A percentile compares a stretch with the other conserved stretches of the same genome.
phyloP scores from a whole-genome alignment of 306 rosid genomes.

The Rubus parviflorus region DNA sequence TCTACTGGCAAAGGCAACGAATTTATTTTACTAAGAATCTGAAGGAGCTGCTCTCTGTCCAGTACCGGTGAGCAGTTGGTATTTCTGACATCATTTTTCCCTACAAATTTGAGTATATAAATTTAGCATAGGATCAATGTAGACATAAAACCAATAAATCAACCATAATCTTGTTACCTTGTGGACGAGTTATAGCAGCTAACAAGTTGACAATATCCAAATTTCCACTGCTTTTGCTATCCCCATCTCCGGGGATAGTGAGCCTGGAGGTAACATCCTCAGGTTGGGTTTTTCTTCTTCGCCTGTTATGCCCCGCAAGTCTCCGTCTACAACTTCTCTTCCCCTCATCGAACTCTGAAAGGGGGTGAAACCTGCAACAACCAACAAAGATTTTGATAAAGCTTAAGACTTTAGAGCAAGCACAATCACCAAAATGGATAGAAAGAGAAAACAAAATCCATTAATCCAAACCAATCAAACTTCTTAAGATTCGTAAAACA shows the following conservation, averaged over 20 bases:
- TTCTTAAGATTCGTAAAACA: too few relatives aligned
- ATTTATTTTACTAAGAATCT: slow-evolving; percentile 70
- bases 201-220: slow-evolving; percentile 65
- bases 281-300: slow-evolving; percentile 77
- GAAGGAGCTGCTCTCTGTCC: slow-evolving; percentile 71
- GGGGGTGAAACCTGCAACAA: slow-evolving; percentile 63
- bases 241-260: slow-evolving; percentile 38
- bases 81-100: slow-evolving; percentile 65
- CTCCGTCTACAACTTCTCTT: slow-evolving; percentile 87
- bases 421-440: not conserved
- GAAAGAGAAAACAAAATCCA: not conserved
- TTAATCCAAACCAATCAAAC: not conserved
- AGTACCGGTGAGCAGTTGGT: slow-evolving; percentile 46
- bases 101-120: slow-evolving; percentile 34
- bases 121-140: slow-evolving; percentile 11
- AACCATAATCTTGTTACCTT: slow-evolving; percentile 44
- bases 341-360: slow-evolving; percentile 84
- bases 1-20: slow-evolving; percentile 67
- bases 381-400: not conserved
- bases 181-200: slow-evolving; percentile 65
- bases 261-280: slow-evolving; percentile 63
- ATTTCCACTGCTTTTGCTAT: slow-evolving; percentile 39
- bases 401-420: not conserved
- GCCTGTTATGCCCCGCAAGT: slow-evolving; percentile 89
- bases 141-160: not conserved